Conservation (phyloP, 257 asterid genomes). For the Nicotiana otophora region DNA sequence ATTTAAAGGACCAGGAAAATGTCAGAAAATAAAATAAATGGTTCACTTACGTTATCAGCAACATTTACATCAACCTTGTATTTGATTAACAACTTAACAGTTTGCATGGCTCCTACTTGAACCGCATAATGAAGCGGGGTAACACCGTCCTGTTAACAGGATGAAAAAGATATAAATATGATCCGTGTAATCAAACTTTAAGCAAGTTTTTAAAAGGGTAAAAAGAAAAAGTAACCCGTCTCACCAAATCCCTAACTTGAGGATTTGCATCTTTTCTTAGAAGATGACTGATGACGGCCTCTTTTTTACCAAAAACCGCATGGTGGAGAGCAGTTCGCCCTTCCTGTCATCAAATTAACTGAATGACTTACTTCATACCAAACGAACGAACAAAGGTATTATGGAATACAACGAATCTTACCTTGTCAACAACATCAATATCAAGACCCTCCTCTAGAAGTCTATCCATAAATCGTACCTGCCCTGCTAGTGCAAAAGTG, state of each 20-base stretch:
- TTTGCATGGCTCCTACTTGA: slow-evolving; percentile 90
- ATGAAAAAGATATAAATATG: not conserved
- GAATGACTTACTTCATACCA: slow-evolving; percentile 4
- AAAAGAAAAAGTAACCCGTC: slow-evolving; percentile 7
- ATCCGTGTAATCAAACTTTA: not conserved
- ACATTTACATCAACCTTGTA: slow-evolving; percentile 74
- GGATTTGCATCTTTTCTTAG: slow-evolving; percentile 85
- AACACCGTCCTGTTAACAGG: slow-evolving; percentile 57
- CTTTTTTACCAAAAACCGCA: slow-evolving; percentile 81
- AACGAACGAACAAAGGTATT: slow-evolving; percentile 11
- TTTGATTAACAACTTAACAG: slow-evolving; percentile 77
- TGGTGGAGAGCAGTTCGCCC: slow-evolving; percentile 86
- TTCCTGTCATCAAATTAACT: slow-evolving; percentile 43
- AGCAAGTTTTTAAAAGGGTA: not conserved
- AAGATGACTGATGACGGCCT: slow-evolving; percentile 89
- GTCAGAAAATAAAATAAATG: slow-evolving; percentile 1
- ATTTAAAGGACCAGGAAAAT: not conserved
- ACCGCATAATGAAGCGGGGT: slow-evolving; percentile 94
- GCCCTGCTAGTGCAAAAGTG: slow-evolving; percentile 77
- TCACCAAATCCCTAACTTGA: slow-evolving; percentile 70
- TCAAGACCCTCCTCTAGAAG: slow-evolving; percentile 50
- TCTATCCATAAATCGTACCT: slow-evolving; percentile 70
- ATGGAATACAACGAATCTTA: slow-evolving; percentile 5
- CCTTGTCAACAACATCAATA: slow-evolving; percentile 57
- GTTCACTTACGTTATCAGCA: slow-evolving; percentile 67